These are phyloP conservation scores for Botrytis tulipae DNA, from an alignment of 2,329 filamentous ascomycete species.

Conservation along the genomic window DNA sequence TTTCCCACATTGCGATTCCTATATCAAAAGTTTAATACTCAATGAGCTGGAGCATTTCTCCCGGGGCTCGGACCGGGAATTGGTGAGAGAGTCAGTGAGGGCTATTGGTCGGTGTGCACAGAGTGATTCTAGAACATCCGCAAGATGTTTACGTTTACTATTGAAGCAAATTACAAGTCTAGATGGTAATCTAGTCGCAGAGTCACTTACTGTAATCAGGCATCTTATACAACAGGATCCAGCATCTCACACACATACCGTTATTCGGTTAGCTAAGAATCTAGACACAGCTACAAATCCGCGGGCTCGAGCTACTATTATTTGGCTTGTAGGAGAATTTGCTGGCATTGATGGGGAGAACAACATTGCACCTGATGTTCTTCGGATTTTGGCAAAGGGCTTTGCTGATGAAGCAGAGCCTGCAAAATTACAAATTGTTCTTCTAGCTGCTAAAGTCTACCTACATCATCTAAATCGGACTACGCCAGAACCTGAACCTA, in stretches of 20 bases:
- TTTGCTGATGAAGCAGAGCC: conserved; percentile 82
- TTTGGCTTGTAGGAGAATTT: conserved; percentile 97
- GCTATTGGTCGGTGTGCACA: conserved; percentile 94
- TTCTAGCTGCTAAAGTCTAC: conserved; percentile 95
- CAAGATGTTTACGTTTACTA: conserved; percentile 77
- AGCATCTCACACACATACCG: conserved; percentile 74
- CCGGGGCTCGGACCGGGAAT: conserved; percentile 66
- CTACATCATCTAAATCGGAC: conserved; percentile 77
- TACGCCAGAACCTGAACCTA: conserved; percentile 43
- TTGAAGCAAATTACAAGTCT: conserved; percentile 84
- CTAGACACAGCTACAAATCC: conserved; percentile 85
- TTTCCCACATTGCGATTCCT: conserved; percentile 75
- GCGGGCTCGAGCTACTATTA: conserved; percentile 86
- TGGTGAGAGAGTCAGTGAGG: conserved; percentile 85
- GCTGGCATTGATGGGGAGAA: conserved; percentile 75
- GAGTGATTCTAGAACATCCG: conserved; percentile 65
- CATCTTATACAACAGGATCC: conserved; percentile 94
- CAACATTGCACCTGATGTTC: conserved; percentile 89
- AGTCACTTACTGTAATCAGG: conserved; percentile 90
- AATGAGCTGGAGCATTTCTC: conserved; percentile 95
- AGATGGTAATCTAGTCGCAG: conserved; percentile 84
- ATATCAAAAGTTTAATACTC: conserved; percentile 81
- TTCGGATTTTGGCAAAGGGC: conserved; percentile 81
- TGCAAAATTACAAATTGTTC: conserved; percentile 86
- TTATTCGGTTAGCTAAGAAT: conserved; percentile 85